Percentiles rank a stretch among this genome's conserved stretches.
These are phyloP conservation scores for Schizosaccharomyces osmophilus DNA, from an alignment of 805 yeast species.

Conservation along the genomic window DNA sequence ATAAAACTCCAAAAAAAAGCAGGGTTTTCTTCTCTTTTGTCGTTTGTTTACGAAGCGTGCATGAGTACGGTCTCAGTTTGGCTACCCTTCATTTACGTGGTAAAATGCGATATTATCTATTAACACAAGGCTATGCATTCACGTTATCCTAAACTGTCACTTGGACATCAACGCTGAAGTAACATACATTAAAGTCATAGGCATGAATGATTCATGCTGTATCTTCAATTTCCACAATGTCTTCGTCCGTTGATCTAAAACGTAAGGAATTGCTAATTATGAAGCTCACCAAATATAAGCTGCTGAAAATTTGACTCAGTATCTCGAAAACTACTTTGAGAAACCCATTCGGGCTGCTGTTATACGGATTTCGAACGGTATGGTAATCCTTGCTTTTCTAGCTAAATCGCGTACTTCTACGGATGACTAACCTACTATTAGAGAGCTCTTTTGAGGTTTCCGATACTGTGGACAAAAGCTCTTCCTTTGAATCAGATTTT, in stretches of 20 bases:
- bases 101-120: too few relatives aligned
- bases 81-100: too few relatives aligned
- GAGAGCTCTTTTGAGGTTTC: not conserved
- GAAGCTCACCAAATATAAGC: not conserved
- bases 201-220: too few relatives aligned
- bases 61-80: not conserved
- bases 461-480: not conserved
- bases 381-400: not conserved
- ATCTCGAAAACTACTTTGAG: not conserved
- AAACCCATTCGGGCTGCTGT: not conserved
- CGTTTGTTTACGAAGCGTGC: not conserved
- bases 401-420: not conserved
- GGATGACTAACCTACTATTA: not conserved
- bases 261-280: slow-evolving; percentile 1
- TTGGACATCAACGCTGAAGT: too few relatives aligned
- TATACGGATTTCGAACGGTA: not conserved
- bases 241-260: slow-evolving; percentile 10
- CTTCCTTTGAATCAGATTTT: not conserved
- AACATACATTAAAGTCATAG: too few relatives aligned
- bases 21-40: not conserved
- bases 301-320: not conserved
- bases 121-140: too few relatives aligned
- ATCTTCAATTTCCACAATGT: not conserved
- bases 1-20: not conserved
- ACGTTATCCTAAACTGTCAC: too few relatives aligned